Percentiles rank a stretch among this genome's conserved stretches.
These are phyloP conservation scores for Tuber indicum DNA, from an alignment of 495 filamentous ascomycete species.

Conservation along the genomic window DNA sequence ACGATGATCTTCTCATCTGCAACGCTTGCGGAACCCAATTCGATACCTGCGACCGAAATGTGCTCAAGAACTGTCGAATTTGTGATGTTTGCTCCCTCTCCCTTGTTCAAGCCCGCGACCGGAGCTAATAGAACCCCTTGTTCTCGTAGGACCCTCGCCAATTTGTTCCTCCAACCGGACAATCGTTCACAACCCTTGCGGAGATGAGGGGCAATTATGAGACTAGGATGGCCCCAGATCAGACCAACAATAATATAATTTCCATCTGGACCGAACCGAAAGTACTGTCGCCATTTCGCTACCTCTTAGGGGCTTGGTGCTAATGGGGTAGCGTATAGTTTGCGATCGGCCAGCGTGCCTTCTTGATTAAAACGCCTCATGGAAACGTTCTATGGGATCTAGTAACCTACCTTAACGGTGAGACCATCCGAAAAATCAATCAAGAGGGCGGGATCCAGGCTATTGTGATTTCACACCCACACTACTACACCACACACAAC, in stretches of 20 bases:
- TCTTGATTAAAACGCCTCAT: constrained; percentile 54
- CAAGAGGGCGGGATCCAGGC: constrained; percentile 56
- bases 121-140: not conserved
- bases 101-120: not conserved
- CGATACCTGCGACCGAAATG: constrained; percentile 46
- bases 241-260: constrained; percentile 45
- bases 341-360: constrained; percentile 65
- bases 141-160: constrained; percentile 57
- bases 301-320: constrained; percentile 4
- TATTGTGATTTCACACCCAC: constrained; percentile 73
- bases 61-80: constrained; percentile 57
- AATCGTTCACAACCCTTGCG: constrained; percentile 55
- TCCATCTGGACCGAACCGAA: constrained; percentile 57
- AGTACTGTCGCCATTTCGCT: constrained; percentile 29
- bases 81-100: constrained; percentile 55
- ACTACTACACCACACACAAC: constrained; percentile 66
- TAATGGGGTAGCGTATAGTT: constrained; percentile 43
- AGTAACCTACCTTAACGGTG: constrained; percentile 57
- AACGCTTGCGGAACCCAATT: constrained; percentile 66
- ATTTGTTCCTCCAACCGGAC: constrained; percentile 57
- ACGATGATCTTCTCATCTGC: constrained; percentile 55
- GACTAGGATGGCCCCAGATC: constrained; percentile 44
- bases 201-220: constrained; percentile 42
- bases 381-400: constrained; percentile 74
- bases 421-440: constrained; percentile 50